Evolutionary conservation across 2,329 filamentous ascomycete species (phyloP).

Genomic region (Capronia epimyces): DNA sequence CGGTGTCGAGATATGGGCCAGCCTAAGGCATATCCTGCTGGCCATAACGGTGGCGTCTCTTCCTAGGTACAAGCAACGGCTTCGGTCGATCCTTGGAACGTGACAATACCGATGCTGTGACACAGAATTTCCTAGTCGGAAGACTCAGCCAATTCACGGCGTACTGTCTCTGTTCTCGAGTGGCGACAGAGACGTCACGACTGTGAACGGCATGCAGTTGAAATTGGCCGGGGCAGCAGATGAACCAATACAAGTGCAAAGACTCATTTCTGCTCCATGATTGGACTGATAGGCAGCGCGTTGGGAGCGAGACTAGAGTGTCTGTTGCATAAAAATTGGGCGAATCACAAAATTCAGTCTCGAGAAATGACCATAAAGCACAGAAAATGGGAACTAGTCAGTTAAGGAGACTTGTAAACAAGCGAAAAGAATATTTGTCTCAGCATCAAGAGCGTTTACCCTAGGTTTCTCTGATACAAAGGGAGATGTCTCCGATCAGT

Average conservation of each 20-base stretch:
- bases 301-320: conserved; percentile 2
- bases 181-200: not conserved
- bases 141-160: not conserved
- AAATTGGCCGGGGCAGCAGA: conserved; percentile 8
- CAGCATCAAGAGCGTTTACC: no score
- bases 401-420: no score
- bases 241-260: conserved; percentile 14
- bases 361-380: conserved; percentile 3
- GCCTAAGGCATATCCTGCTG: not conserved
- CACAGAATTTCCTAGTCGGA: not conserved
- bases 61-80: not conserved
- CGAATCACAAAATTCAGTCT: conserved; percentile 16
- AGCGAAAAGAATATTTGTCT: no score
- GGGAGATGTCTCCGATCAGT: no score
- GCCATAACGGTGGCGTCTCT: not conserved
- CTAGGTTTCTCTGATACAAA: no score
- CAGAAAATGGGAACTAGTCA: not conserved
- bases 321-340: conserved; percentile 1
- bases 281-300: conserved; percentile 8
- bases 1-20: not conserved
- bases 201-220: not conserved
- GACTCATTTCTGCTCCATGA: conserved; percentile 1
- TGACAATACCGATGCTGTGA: conserved; percentile 1
- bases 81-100: conserved; percentile 1
- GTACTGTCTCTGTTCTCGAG: not conserved